Evolutionary conservation across 176 grass and related monocot species (phyloP).

Genomic region (Triticum monococcum): DNA sequence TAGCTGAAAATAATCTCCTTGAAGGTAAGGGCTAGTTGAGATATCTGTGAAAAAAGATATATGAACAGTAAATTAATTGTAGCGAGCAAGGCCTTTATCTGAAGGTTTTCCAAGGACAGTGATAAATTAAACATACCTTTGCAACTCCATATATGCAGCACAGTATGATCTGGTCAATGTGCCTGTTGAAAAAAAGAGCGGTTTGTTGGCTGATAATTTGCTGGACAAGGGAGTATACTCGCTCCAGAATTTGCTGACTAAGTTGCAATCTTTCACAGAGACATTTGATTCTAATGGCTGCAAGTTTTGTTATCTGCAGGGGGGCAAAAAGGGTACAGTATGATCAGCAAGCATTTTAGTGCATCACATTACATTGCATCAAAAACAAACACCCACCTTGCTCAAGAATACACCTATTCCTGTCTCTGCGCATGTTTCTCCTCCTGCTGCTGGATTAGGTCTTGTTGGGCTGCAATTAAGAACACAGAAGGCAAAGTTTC

Average conservation of each 20-base stretch:
- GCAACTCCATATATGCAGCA: conserved; percentile 96
- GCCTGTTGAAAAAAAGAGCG: conserved; percentile 86
- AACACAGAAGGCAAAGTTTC: conserved; percentile 1
- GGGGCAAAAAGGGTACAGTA: neutral
- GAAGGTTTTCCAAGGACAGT: neutral
- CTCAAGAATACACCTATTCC: conserved; percentile 92
- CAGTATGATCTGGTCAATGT: conserved; percentile 96
- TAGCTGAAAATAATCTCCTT: conserved; percentile 98
- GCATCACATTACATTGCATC: neutral
- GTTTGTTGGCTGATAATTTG: conserved; percentile 85
- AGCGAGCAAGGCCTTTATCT: neutral
- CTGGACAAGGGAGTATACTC: conserved; percentile 82
- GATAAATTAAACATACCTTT: conserved; percentile 52
- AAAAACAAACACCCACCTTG: conserved; percentile 51
- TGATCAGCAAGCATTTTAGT: conserved; percentile 26
- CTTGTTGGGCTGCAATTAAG: conserved; percentile 80
- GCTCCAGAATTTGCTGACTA: conserved; percentile 71
- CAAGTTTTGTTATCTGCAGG: conserved; percentile 75
- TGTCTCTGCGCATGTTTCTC: conserved; percentile 90
- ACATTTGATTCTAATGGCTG: conserved; percentile 94
- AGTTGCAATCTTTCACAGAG: conserved; percentile 91
- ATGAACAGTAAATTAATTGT: neutral
- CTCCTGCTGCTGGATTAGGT: conserved; percentile 78
- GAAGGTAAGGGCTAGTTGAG: conserved; percentile 80
- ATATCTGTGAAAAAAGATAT: conserved; percentile 57